Evolutionary conservation across 176 grass and related monocot species (phyloP), one percentile per base, ranked within the genome.

Genomic region (Zoysia pacifica): DNA sequence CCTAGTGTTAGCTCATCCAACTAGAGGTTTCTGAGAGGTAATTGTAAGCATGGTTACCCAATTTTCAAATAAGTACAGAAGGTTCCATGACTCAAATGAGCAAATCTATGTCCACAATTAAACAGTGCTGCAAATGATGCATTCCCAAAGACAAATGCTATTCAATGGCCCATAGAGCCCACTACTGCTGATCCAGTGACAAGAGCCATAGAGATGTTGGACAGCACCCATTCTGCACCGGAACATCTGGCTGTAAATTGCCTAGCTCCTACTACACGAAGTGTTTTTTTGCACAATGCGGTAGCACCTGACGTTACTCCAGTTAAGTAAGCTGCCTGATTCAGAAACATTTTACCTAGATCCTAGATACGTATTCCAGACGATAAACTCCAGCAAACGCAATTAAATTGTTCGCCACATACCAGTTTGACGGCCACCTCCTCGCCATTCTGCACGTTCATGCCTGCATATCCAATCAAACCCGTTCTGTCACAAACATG

Each of bases 371-470:
- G 15, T 12, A 37, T 28, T 20, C 44, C 5, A 10, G 45, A 46
- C n/a, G 47, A 55, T 64, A 78, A 11, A 65, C 72, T 71, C 16
- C 13, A 4, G 20, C 28, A 0, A 43, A 76, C 6, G 13, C 39
- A 79, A 73, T 69, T 20, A 15, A 48, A 35, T 48, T 58, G 45
- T 4, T 44, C 4, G 62, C 20, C 44, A 40, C 76, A 40, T 90
- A 84, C 78, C 85, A 90, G 76, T 82, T 88, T 70, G 79, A 89
- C 12, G 2, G 75, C 85, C 59, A 67, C 88, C 9, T 76, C 75
- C 54, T 79, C 83, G 47, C 84, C 84, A 55, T 55, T 85, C 54
- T 90, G 88, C 59, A 79, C 50, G 72, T 85, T 88, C 14, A 75
- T 69, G 71, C 79, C 86, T 80, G 74, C 76, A 62, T 70, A 81